Conservation (phyloP, 2,329 filamentous ascomycete genomes). For the Cladophialophora psammophila region DNA sequence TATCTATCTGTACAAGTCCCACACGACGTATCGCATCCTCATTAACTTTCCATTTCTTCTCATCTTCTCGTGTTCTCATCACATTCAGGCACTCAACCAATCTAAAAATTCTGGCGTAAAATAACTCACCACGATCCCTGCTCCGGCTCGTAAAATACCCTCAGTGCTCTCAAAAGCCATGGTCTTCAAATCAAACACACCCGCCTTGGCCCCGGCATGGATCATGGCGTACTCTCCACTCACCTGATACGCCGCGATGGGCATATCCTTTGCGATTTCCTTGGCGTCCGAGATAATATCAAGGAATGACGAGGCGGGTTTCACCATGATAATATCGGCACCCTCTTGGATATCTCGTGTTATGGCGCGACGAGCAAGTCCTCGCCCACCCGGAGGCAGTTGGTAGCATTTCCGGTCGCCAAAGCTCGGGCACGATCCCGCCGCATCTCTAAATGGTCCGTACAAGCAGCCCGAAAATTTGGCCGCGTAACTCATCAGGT, state of each 20-base stretch:
- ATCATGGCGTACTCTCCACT: constrained; percentile 99
- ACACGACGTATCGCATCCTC: background rate
- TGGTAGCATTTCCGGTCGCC: constrained; percentile 98
- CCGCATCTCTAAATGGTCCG: constrained; percentile 95
- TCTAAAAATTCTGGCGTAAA: constrained; percentile 82
- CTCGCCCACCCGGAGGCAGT: constrained; percentile 88
- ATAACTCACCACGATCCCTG: constrained; percentile 91
- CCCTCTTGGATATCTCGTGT: constrained; percentile 89
- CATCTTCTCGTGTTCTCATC: background rate
- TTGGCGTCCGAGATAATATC: constrained; percentile 98
- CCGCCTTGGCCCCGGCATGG: constrained; percentile 91
- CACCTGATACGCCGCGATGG: constrained; percentile 95
- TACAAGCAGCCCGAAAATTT: constrained; percentile 98
- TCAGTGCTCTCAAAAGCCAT: constrained; percentile 97
- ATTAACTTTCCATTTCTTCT: background rate
- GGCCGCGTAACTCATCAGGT: constrained; percentile 97
- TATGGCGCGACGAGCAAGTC: constrained; percentile 89
- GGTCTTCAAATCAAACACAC: constrained; percentile 90
- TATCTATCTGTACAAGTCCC: background rate
- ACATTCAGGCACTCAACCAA: constrained; percentile 55
- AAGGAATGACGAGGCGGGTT: constrained; percentile 92
- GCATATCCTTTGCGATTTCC: constrained; percentile 88
- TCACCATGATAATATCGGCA: constrained; percentile 99
- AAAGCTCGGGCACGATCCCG: constrained; percentile 87
- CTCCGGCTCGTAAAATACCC: constrained; percentile 89